These are phyloP conservation scores for Pyrenophora seminiperda DNA, from an alignment of 2,329 filamentous ascomycete genomes.

Conservation along the genomic window DNA sequence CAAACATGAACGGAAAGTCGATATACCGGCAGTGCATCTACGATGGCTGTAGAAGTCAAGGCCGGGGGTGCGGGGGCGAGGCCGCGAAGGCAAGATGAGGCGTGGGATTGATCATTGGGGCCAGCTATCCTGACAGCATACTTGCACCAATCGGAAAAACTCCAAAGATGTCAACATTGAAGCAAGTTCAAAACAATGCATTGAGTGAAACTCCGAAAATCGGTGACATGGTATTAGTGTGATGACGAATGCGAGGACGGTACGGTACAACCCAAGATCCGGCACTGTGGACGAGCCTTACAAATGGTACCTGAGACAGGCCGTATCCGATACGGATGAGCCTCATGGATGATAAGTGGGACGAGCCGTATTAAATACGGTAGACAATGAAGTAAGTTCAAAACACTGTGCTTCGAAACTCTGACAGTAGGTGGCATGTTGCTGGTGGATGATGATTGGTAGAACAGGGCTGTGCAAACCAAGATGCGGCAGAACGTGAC, in stretches of 20 bases:
- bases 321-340: too few species aligned
- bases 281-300: too few species aligned
- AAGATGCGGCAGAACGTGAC: neutral
- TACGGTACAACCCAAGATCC: neutral
- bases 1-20: conserved; percentile 23
- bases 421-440: conserved; percentile 12
- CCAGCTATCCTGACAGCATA: conserved; percentile 7
- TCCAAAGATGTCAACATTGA: conserved; percentile 5
- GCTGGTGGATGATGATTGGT: conserved; percentile 6
- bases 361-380: too few species aligned
- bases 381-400: conserved; percentile 1
- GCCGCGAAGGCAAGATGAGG: too few species aligned
- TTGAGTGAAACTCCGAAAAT: conserved; percentile 5
- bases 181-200: conserved; percentile 1
- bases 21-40: too few species aligned
- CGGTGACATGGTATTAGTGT: too few species aligned
- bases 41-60: too few species aligned
- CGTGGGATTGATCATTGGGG: too few species aligned
- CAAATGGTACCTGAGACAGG: too few species aligned
- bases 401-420: conserved; percentile 5
- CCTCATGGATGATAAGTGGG: too few species aligned
- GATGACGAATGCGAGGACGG: neutral
- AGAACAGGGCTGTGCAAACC: neutral
- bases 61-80: too few species aligned
- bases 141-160: conserved; percentile 9